Conservation (phyloP, 176 grass and related monocot genomes). For the Leersia perrieri region DNA sequence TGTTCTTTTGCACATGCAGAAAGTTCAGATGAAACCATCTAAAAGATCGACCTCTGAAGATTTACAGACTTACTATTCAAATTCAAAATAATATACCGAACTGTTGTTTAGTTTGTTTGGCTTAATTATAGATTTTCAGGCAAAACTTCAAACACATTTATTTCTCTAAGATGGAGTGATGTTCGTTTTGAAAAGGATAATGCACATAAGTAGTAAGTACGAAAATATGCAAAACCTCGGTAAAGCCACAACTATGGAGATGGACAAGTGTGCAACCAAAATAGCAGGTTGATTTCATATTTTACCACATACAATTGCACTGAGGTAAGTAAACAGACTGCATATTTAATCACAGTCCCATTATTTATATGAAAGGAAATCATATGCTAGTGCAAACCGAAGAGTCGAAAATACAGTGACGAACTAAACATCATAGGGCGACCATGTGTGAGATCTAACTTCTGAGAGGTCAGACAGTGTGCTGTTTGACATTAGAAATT, state of each 20-base stretch:
- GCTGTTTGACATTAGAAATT: not conserved
- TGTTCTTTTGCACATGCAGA: not conserved
- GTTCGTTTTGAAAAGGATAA: not conserved
- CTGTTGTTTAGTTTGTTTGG: not conserved
- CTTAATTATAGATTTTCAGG: too few species aligned
- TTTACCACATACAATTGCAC: too few species aligned
- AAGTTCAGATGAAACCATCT: not conserved
- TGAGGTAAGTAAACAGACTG: too few species aligned
- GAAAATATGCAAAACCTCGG: not conserved
- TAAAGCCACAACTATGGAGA: too few species aligned
- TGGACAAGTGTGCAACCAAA: too few species aligned
- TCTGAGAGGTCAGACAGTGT: not conserved
- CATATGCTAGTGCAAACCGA: not conserved
- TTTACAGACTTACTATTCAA: not conserved
- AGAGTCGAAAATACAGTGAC: not conserved
- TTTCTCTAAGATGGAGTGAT: not conserved
- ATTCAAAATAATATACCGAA: not conserved
- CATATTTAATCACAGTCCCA: not conserved
- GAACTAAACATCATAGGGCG: not conserved
- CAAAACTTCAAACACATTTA: not conserved
- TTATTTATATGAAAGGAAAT: not conserved
- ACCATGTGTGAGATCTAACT: not conserved
- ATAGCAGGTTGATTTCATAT: too few species aligned
- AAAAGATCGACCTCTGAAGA: not conserved
- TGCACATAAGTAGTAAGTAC: not conserved